Percentiles rank a stretch among this genome's conserved stretches.
Conservation (phyloP, 1,284 basidiomycete genomes). For the Schizophyllum amplum region DNA sequence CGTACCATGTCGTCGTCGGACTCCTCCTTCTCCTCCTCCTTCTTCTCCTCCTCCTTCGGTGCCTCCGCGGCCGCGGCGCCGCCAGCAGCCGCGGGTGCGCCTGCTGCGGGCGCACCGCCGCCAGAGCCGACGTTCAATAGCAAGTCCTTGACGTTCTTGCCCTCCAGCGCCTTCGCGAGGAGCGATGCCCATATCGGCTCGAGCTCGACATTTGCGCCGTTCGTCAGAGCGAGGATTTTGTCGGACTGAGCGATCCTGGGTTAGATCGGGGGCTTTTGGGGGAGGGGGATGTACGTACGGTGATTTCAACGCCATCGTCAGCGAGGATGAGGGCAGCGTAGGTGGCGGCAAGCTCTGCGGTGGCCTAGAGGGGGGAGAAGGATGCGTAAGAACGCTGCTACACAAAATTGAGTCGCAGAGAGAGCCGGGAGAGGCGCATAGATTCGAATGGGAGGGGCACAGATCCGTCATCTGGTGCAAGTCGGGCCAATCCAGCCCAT, state of each 20-base stretch:
- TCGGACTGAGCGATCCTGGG: constrained; percentile 59
- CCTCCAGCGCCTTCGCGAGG: constrained; percentile 96
- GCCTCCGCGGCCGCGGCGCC: constrained; percentile 56
- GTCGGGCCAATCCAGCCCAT: not conserved
- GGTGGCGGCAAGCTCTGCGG: constrained; percentile 75
- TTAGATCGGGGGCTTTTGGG: not conserved
- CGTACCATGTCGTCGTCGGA: constrained; percentile 91
- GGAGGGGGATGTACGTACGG: constrained; percentile 51
- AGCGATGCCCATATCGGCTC: constrained; percentile 98
- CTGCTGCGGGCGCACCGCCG: constrained; percentile 71
- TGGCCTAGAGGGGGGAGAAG: constrained; percentile 36
- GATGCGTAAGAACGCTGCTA: not conserved
- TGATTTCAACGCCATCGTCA: constrained; percentile 95
- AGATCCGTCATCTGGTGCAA: not conserved
- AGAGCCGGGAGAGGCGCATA: not conserved
- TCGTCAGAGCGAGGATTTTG: constrained; percentile 81
- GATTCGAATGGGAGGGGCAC: not conserved
- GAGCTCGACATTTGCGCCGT: constrained; percentile 78
- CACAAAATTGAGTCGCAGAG: not conserved
- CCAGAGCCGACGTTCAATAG: constrained; percentile 86
- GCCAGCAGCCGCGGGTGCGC: constrained; percentile 47
- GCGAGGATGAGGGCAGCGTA: constrained; percentile 96
- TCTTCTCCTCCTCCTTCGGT: constrained; percentile 63
- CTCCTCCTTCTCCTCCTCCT: constrained; percentile 85
- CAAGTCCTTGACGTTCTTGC: constrained; percentile 95